phyloP scores from a whole-genome alignment of 2,329 filamentous ascomycete species.

The Didymella exigua region DNA sequence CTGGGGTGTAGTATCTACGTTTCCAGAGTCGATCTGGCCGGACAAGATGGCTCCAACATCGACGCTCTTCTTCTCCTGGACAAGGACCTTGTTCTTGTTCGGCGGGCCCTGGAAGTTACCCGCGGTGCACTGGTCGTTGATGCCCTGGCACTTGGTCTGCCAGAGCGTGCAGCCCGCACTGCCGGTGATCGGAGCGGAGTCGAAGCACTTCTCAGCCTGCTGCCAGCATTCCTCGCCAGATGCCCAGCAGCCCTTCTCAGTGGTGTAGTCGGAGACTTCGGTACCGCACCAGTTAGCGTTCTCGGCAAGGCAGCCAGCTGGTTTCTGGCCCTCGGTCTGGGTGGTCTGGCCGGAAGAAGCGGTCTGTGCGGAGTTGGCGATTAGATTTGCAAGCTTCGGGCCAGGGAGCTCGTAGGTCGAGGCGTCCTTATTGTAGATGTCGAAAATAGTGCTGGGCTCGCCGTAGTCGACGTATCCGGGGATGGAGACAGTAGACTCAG shows the following conservation, averaged over 20 bases:
- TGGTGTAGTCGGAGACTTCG: constrained; percentile 63
- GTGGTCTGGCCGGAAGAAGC: constrained; percentile 20
- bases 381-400: constrained; percentile 59
- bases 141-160: constrained; percentile 64
- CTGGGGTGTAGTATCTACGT: constrained; percentile 24
- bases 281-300: constrained; percentile 76
- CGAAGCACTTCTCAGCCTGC: constrained; percentile 66
- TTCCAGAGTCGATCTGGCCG: constrained; percentile 2
- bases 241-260: constrained; percentile 65
- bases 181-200: constrained; percentile 64
- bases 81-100: constrained; percentile 50
- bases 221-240: constrained; percentile 55
- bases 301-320: constrained; percentile 63
- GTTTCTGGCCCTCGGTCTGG: constrained; percentile 60
- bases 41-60: constrained; percentile 39
- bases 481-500: constrained; percentile 65
- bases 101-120: constrained; percentile 53
- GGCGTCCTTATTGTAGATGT: constrained; percentile 62
- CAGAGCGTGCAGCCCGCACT: constrained; percentile 64
- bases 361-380: constrained; percentile 21
- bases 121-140: constrained; percentile 51
- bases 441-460: constrained; percentile 64
- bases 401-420: constrained; percentile 61
- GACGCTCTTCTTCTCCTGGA: constrained; percentile 35
- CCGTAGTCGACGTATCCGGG: constrained; percentile 66